Evolutionary conservation across 345 rosid species (phyloP).

Genomic region (Carallia brachiata): DNA sequence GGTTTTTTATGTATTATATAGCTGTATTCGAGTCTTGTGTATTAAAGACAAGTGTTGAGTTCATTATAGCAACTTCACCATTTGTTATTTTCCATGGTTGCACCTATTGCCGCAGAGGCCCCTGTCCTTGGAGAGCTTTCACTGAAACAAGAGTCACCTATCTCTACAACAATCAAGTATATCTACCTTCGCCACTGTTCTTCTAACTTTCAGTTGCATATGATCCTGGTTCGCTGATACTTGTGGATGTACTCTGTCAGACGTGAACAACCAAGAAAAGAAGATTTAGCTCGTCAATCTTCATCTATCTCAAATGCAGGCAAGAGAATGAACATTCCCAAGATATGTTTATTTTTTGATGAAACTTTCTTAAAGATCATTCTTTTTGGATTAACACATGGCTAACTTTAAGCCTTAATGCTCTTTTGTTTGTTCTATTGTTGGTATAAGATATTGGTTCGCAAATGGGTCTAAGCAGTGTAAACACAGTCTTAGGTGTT

Average conservation of each 20-base stretch:
- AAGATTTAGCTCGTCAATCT: conserved; percentile 42
- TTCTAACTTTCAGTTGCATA: neutral
- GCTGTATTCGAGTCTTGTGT: too few species aligned
- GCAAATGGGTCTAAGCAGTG: conserved; percentile 32
- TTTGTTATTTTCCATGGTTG: neutral
- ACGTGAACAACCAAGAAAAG: conserved; percentile 46
- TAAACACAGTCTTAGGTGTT: conserved; percentile 27
- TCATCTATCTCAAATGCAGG: conserved; percentile 50
- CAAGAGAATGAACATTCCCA: conserved; percentile 18
- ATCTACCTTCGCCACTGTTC: conserved; percentile 18
- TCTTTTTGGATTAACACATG: conserved; percentile 2
- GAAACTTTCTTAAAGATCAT: conserved; percentile 1
- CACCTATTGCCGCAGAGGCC: conserved; percentile 39
- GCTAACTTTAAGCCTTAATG: conserved; percentile 7
- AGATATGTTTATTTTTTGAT: neutral
- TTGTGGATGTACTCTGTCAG: conserved; percentile 40
- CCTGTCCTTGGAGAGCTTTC: conserved; percentile 43
- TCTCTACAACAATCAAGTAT: conserved; percentile 57
- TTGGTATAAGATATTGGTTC: conserved; percentile 28
- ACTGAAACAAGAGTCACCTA: conserved; percentile 47
- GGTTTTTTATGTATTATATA: neutral
- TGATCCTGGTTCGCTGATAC: conserved; percentile 16
- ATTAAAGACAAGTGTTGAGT: too few species aligned
- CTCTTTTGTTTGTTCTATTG: neutral
- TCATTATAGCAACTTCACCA: neutral